phyloP scores from a whole-genome alignment of 306 rosid genomes.

The Lathyrus sativus region DNA sequence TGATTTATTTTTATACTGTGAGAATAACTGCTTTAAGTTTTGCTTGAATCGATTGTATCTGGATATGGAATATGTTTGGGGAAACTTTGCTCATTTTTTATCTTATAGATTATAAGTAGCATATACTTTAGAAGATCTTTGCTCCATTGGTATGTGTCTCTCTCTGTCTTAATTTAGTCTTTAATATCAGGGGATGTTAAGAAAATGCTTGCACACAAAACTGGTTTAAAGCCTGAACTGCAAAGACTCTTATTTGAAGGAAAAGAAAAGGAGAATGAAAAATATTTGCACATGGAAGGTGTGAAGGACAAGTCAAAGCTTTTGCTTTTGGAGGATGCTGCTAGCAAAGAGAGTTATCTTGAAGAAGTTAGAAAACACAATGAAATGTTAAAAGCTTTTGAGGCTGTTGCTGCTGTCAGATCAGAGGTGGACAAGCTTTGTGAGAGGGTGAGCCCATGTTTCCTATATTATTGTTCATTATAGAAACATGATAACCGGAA shows the following conservation, averaged over 20 bases:
- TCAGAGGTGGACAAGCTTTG: constrained; percentile 74
- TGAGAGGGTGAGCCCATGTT: constrained; percentile 59
- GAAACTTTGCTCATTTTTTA: constrained; percentile 2
- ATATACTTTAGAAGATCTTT: constrained; percentile 9
- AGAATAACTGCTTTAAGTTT: neutral
- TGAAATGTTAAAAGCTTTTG: constrained; percentile 57
- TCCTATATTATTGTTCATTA: neutral
- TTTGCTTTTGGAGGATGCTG: constrained; percentile 64
- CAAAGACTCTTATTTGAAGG: constrained; percentile 76
- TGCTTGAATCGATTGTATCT: constrained; percentile 5
- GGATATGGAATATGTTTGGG: constrained; percentile 23
- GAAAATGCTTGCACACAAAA: constrained; percentile 55
- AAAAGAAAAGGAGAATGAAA: constrained; percentile 70
- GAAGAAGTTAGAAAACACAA: constrained; percentile 53
- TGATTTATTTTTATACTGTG: neutral
- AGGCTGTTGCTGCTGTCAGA: constrained; percentile 65
- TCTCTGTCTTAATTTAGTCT: constrained; percentile 32
- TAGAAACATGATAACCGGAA: neutral
- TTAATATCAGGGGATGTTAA: constrained; percentile 70
- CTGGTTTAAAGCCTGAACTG: constrained; percentile 65
- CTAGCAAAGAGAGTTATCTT: constrained; percentile 54
- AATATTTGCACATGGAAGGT: constrained; percentile 66
- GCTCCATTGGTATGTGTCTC: constrained; percentile 26
- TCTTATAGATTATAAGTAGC: constrained; percentile 2
- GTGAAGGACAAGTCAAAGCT: constrained; percentile 76